Conservation (phyloP, 2,329 filamentous ascomycete genomes). For the Botrytis sinoallii region DNA sequence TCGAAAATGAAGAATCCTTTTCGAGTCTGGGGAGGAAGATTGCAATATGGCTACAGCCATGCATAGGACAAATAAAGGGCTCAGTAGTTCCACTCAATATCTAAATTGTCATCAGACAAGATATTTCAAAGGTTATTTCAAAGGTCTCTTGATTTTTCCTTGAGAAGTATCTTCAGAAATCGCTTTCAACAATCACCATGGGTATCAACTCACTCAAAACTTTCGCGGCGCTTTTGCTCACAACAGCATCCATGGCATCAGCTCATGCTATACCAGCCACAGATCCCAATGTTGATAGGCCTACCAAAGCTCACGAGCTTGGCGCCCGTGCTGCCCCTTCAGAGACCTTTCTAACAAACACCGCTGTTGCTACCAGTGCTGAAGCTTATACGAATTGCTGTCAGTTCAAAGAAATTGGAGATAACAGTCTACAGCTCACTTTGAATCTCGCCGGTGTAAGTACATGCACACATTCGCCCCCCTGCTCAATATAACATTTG, state of each 20-base stretch:
- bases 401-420: accelerated
- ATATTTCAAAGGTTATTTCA: not conserved
- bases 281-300: not conserved
- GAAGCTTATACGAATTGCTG: not conserved
- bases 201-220: not conserved
- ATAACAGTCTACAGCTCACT: not conserved
- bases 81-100: not conserved
- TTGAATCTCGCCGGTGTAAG: not conserved
- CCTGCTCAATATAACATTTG: not conserved
- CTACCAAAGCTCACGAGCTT: not conserved
- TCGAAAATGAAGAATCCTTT: not conserved
- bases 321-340: too few species aligned
- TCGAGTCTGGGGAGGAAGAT: not conserved
- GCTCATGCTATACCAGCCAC: not conserved
- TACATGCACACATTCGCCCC: not conserved
- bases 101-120: not conserved
- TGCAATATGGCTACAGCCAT: not conserved
- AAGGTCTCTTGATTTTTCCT: not conserved
- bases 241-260: not conserved
- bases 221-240: not conserved
- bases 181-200: not conserved
- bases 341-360: not conserved
- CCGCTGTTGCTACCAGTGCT: not conserved
- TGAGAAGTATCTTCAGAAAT: not conserved
- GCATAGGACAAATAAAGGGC: not conserved